Evolutionary conservation across 345 rosid genomes (phyloP), one percentile per base, ranked within the genome.

Genomic region (Pistacia atlantica): DNA sequence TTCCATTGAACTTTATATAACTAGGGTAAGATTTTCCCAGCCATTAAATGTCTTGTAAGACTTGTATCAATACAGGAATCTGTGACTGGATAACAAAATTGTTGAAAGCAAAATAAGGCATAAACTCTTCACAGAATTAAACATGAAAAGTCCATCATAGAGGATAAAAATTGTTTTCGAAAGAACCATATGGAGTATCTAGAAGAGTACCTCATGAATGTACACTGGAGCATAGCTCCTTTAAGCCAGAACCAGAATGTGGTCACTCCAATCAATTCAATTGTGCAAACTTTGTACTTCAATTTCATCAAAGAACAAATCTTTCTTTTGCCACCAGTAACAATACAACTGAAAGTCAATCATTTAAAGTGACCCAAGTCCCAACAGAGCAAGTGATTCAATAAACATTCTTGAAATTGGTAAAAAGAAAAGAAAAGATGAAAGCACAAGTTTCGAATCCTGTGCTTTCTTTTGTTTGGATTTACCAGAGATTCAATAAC

Each of bases 21-120:
- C 18, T 46, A 17, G 17, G 3, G 38, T 3, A 37, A 28, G 48
- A 20, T 61, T 28, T 17, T 14, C 37, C 46, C 8, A 54, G 63
- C 48, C 60, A 56, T 7, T 33, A 45, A 37, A 51, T 45, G 49
- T 71, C 25, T 42, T 28, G 20, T 33, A 46, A 22, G 60, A 64
- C 31, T 37, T 25, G 16, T 17, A 60, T 4, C 14, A 16, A 61
- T 11, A 46, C 58, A 10, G n/a, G 58, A 46, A 9, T 70, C 20
- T 48, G 5, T 42, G 57, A 33, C 59, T 5, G 45, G 46, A 48
- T 61, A 48, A 46, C n/a, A 31, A 61, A 58, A 17, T 31, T 48
- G 66, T 72, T 25, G 31, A 28, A 22, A 72, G 14, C 66, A 73
- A 68, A 28, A 73, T 5, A 48, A 61, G 14, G 59, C n/a, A 73